These are phyloP conservation scores for Cadophora sp. DNA, from an alignment of 2,329 filamentous ascomycete species.

Conservation along the genomic window DNA sequence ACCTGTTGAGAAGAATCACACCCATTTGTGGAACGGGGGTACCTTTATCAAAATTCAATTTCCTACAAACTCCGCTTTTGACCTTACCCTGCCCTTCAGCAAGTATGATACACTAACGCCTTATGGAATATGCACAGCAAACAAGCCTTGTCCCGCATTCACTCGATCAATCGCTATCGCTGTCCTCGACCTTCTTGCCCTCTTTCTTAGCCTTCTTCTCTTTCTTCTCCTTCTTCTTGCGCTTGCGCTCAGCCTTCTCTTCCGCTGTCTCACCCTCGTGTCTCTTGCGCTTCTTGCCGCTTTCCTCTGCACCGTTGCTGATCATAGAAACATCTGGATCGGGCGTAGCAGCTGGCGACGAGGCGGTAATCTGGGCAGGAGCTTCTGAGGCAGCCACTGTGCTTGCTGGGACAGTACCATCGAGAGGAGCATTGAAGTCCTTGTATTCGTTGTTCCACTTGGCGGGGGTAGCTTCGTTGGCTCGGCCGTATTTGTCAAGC, in stretches of 20 bases:
- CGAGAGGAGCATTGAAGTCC: constrained; percentile 73
- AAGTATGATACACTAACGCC: constrained; percentile 40
- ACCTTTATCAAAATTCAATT: constrained; percentile 20
- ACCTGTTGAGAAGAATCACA: background rate
- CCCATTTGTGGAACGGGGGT: background rate
- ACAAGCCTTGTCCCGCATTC: constrained; percentile 19
- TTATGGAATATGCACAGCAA: constrained; percentile 31
- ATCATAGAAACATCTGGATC: constrained; percentile 56
- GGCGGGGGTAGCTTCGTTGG: constrained; percentile 91
- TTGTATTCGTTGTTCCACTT: constrained; percentile 95
- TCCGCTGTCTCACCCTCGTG: constrained; percentile 78
- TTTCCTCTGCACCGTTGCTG: constrained; percentile 60
- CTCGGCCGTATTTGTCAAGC: constrained; percentile 94
- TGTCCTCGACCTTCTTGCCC: constrained; percentile 45
- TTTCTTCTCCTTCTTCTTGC: constrained; percentile 60
- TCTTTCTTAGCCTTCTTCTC: constrained; percentile 57
- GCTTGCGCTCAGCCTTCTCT: constrained; percentile 61
- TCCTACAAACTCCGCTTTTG: constrained; percentile 34
- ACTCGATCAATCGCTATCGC: constrained; percentile 54
- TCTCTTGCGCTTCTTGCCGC: constrained; percentile 80
- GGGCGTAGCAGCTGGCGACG: constrained; percentile 47
- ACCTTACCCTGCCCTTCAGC: constrained; percentile 33
- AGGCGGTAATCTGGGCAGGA: constrained; percentile 47
- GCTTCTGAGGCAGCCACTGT: constrained; percentile 48
- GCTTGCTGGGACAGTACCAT: constrained; percentile 41